Evolutionary conservation across 768 basidiomycete species (phyloP).

Genomic region (Pulveroboletus sp.): DNA sequence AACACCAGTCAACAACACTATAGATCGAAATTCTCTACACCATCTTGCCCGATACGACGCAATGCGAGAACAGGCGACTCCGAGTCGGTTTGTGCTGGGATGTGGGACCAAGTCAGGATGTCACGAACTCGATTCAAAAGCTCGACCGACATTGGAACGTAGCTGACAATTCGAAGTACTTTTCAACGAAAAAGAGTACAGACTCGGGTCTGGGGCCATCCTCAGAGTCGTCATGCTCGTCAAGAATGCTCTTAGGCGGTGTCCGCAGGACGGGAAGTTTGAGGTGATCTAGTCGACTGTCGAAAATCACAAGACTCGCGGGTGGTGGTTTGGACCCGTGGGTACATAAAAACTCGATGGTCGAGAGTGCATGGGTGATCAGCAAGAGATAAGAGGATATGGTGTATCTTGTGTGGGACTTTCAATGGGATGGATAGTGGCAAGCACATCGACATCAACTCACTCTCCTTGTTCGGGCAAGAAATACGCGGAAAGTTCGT

Average conservation of each 20-base stretch:
- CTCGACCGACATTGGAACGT: slow-evolving; percentile 42
- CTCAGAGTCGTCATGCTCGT: slow-evolving; percentile 18
- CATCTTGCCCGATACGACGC: slow-evolving; percentile 9
- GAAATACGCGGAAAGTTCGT: slow-evolving; percentile 60
- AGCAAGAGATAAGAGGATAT: slow-evolving; percentile 52
- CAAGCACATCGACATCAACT: slow-evolving; percentile 6
- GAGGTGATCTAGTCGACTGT: slow-evolving; percentile 51
- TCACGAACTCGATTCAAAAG: neutral
- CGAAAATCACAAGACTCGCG: slow-evolving; percentile 52
- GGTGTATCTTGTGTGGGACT: slow-evolving; percentile 25
- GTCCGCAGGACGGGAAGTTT: slow-evolving; percentile 45
- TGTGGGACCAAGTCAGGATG: neutral
- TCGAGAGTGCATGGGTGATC: slow-evolving; percentile 44
- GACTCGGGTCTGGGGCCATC: slow-evolving; percentile 31
- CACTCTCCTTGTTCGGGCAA: slow-evolving; percentile 22
- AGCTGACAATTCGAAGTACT: slow-evolving; percentile 54
- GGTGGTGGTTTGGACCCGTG: slow-evolving; percentile 15
- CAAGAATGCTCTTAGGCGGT: slow-evolving; percentile 12
- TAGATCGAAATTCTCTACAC: neutral
- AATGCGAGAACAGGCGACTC: slow-evolving; percentile 7
- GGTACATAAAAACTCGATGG: slow-evolving; percentile 32
- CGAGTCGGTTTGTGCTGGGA: slow-evolving; percentile 11
- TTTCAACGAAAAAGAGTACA: slow-evolving; percentile 41
- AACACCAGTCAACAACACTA: slow-evolving; percentile 19
- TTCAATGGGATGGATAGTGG: neutral